These are phyloP conservation scores for Rhodotorula diobovata DNA, from an alignment of 768 basidiomycete species.

Conservation along the genomic window DNA sequence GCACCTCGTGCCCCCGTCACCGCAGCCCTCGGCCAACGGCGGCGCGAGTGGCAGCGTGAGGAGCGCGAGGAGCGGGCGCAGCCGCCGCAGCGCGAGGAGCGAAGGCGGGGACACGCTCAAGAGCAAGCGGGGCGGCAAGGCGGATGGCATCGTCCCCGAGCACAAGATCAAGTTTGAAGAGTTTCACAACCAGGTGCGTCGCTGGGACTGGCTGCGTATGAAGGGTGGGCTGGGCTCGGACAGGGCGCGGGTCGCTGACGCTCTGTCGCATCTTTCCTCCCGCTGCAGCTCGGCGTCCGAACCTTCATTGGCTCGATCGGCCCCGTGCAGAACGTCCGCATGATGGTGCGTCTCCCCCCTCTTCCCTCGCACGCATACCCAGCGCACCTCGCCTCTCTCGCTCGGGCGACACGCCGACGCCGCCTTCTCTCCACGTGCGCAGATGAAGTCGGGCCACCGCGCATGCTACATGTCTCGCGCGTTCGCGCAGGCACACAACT, in stretches of 20 bases:
- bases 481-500: conserved; percentile 80
- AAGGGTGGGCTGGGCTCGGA: too few relatives aligned
- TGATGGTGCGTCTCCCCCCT: conserved; percentile 56
- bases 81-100: not conserved
- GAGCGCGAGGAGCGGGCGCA: conserved; percentile 25
- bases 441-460: conserved; percentile 83
- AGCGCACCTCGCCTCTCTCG: not conserved
- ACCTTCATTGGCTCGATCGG: conserved; percentile 88
- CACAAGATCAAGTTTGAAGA: conserved; percentile 45
- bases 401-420: not conserved
- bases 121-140: conserved; percentile 18
- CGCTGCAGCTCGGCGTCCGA: conserved; percentile 61
- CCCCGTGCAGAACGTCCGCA: conserved; percentile 59
- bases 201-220: too few relatives aligned
- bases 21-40: not conserved
- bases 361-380: too few relatives aligned
- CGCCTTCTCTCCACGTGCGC: conserved; percentile 45
- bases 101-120: not conserved
- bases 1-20: conserved; percentile 41
- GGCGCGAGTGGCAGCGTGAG: conserved; percentile 14
- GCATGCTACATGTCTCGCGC: conserved; percentile 93
- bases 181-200: conserved; percentile 43
- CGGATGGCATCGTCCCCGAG: conserved; percentile 27
- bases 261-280: not conserved
- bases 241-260: too few relatives aligned